Base-by-base conservation (phyloP, 2,329 filamentous ascomycete genomes). In the Diaporthe longicolla region DNA sequence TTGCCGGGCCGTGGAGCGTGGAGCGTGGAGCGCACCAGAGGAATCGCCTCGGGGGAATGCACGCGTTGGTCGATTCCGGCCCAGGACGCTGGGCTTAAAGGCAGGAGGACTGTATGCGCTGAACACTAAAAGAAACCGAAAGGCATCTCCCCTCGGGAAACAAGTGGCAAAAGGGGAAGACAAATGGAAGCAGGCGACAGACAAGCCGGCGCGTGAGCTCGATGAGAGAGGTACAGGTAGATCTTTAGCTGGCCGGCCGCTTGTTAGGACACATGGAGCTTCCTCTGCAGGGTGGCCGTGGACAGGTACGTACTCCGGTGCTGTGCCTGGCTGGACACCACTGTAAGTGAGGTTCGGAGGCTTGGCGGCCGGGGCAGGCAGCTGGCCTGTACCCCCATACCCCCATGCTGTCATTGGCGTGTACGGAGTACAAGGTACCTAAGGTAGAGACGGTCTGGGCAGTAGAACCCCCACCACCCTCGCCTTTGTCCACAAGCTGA, bases 231-330 rank as follows among this genome's bases (percentile, higher is more conserved):
- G 43, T 29, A 65, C 63, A 40, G 61, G 63, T 54, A 68, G 26
- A 48, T 59, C 32, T 61, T 55, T 59, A 66, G 66, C 57, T 66
- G 65, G 57, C 43, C 40, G 40, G 63, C 55, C 37, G 63, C 45
- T 37, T 59, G 32, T 70, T 50, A 72, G 52, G 70, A 75, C 74
- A 75, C 74, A 63, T 74, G 74, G 74, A 75, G 74, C 74, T 75
- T 74, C 57, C 48, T 50, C 55, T 40, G 29, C 29, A 71, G 55
- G 37, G 50, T 21, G 63, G 45, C 55, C 43, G 26, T 21, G 43
- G 40, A 37, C 40, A 32, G 55, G 70, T 52, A 73, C 66, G 57
- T 66, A 52, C 61, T 37, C 45, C 11, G 29, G 21, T 52, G 15
- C 45, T 13, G 48, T 40, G 52, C 21, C 3, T 37, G 40, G 40